Base-by-base conservation (phyloP, 306 rosid species). In the Quercus wislizeni region DNA sequence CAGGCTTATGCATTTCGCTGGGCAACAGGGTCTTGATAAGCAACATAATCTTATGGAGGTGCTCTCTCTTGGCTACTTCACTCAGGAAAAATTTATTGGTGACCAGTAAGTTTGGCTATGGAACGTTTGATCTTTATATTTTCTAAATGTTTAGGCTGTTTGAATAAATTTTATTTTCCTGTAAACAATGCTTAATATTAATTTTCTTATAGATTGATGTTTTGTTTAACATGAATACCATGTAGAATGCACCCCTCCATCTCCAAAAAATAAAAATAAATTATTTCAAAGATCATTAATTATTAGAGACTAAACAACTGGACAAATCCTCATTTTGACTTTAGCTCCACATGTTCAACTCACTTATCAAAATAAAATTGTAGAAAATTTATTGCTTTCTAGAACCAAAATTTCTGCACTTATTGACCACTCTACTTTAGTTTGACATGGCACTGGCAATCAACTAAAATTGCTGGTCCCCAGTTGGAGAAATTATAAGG, bases 31-130 rank as follows among this genome's bases (percentile, higher is more conserved):
- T 69, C 86, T 65, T 58, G 89, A 82, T 68, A 91, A 91, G 88
- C 99, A 94, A 82, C 97, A 92, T 73, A 80, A 74, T 43, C 91
- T 94, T 74, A 97, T 91, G 76, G 97, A 86, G 90, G 95, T 91
- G 86, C 87, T 94, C 25, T 69, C 35, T 78, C 82, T 81, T 21
- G 99, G 99, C 71, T 92, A 94, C 86, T 94, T 94, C 83, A 94
- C 99, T 1, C 92, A 88, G 69, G 97, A 77, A 74, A 94, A 90
- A 85, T 94, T 81, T 90, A 85, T 94, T 77, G 99, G 95, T 70
- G 97, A 94, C 84, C 70, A 81, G 99, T 92, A 83, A 74, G 89
- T 72, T 43, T 69, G 43, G 46, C 49, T 56, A n/a, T 14, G 64
- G 38, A 54, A 30, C 67, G 12, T 23, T 63, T 67, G 68, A 35